These are phyloP conservation scores for Rhizophagus sp. DNA, from an alignment of 192 early-diverging fungal genomes.

Conservation along the genomic window DNA sequence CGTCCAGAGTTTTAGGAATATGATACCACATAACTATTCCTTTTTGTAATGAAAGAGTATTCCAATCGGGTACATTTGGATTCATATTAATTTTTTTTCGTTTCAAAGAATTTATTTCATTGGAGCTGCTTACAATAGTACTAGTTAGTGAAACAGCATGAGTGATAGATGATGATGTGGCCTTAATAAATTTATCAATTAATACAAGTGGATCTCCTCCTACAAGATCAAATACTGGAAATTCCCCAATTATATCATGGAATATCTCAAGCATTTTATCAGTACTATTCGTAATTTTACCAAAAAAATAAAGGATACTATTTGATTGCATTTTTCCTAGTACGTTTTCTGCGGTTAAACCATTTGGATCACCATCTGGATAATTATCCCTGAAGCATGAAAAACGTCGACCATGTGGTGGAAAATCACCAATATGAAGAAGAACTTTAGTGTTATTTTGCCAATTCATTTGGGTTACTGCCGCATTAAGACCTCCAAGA, in stretches of 20 bases:
- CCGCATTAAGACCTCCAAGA: slow-evolving; percentile 31
- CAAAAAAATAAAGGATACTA: slow-evolving; percentile 29
- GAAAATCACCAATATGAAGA: slow-evolving; percentile 27
- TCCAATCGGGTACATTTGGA: slow-evolving; percentile 8
- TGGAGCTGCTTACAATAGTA: neutral
- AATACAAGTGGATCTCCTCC: slow-evolving; percentile 19
- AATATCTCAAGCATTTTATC: slow-evolving; percentile 27
- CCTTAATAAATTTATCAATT: slow-evolving; percentile 6
- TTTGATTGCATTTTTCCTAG: slow-evolving; percentile 14
- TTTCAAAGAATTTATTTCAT: neutral
- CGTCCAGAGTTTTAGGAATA: neutral
- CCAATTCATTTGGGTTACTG: slow-evolving; percentile 20
- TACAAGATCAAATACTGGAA: slow-evolving; percentile 27
- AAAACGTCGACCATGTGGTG: slow-evolving; percentile 30
- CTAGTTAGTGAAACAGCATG: slow-evolving; percentile 19
- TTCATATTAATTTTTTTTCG: slow-evolving; percentile 4
- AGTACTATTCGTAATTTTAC: slow-evolving; percentile 27
- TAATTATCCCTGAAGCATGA: neutral
- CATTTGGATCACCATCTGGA: slow-evolving; percentile 29
- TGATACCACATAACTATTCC: neutral
- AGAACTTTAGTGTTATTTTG: slow-evolving; percentile 13
- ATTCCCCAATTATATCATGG: slow-evolving; percentile 23
- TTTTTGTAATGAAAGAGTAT: neutral
- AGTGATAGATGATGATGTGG: slow-evolving; percentile 13
- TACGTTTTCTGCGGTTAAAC: slow-evolving; percentile 27